Evolutionary conservation across 305 asterid species (phyloP).

Genomic region (Fraxinus floribunda): DNA sequence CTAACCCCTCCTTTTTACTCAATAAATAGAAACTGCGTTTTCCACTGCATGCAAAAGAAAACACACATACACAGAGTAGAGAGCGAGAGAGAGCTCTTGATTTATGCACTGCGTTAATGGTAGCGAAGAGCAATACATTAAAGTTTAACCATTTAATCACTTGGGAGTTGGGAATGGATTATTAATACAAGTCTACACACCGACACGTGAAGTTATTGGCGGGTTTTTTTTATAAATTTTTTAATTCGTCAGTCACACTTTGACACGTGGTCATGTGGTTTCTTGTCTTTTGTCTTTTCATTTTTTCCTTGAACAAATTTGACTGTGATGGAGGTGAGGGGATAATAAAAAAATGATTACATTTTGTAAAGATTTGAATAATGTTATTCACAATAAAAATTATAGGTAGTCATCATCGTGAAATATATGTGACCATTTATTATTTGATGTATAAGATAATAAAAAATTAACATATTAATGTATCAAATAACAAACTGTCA

Average conservation of each 20-base stretch:
- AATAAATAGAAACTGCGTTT: neutral
- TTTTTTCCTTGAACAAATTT: slow-evolving; percentile 12
- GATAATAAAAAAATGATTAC: neutral
- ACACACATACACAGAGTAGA: slow-evolving; percentile 7
- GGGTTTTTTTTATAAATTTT: neutral
- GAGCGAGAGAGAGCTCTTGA: slow-evolving; percentile 6
- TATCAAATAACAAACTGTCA: no score
- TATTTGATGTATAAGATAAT: no score
- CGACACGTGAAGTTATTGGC: slow-evolving; percentile 45
- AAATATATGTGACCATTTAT: no score
- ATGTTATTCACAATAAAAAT: no score
- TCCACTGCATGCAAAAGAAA: slow-evolving; percentile 25
- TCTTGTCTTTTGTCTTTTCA: slow-evolving; percentile 13
- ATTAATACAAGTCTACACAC: slow-evolving; percentile 31
- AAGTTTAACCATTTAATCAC: slow-evolving; percentile 36
- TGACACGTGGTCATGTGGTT: slow-evolving; percentile 35
- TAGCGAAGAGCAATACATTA: neutral
- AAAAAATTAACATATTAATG: no score
- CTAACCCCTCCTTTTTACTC: neutral
- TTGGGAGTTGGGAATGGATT: slow-evolving; percentile 14
- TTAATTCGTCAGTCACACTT: slow-evolving; percentile 2
- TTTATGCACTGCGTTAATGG: slow-evolving; percentile 12
- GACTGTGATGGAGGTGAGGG: slow-evolving; percentile 6
- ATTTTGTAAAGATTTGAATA: no score
- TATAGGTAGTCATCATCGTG: no score